phyloP scores from a whole-genome alignment of 495 filamentous ascomycete genomes.

The Penicillium macrosclerotiorum region DNA sequence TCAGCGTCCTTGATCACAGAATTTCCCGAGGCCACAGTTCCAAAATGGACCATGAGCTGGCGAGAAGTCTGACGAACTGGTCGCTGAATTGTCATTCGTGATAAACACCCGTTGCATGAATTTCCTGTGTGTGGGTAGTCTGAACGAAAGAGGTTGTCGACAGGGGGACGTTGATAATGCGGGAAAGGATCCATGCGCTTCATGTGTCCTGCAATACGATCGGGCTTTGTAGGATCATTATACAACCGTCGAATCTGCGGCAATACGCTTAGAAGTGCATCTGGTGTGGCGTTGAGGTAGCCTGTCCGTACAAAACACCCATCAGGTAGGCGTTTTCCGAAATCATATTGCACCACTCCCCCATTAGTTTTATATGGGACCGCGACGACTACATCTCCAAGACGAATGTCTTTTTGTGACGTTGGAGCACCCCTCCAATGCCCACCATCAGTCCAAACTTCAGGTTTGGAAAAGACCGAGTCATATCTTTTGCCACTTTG shows the following conservation, averaged over 20 bases:
- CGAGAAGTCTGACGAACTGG: background rate
- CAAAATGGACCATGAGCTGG: slow-evolving; percentile 12
- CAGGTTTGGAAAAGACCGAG: slow-evolving; percentile 8
- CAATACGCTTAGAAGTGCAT: background rate
- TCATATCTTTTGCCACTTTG: background rate
- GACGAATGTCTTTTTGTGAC: background rate
- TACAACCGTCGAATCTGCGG: background rate
- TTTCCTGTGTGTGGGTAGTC: background rate
- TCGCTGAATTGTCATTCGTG: background rate
- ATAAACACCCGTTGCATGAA: background rate
- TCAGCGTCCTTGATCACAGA: slow-evolving; percentile 7
- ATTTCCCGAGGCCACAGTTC: slow-evolving; percentile 14
- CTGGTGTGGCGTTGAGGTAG: background rate
- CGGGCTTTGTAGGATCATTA: background rate
- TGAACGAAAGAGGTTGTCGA: background rate
- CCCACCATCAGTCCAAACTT: slow-evolving; percentile 22
- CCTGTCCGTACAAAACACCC: background rate
- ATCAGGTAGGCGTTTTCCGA: background rate
- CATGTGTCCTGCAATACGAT: background rate
- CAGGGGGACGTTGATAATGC: background rate
- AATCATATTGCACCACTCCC: background rate
- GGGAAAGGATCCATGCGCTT: background rate
- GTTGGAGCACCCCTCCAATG: slow-evolving; percentile 16
- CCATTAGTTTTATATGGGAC: slow-evolving; percentile 6
- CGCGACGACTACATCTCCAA: slow-evolving; percentile 11